Percentiles rank a stretch among this genome's conserved stretches.
These are phyloP conservation scores for Pueraria montana DNA, from an alignment of 306 rosid genomes.

Conservation along the genomic window DNA sequence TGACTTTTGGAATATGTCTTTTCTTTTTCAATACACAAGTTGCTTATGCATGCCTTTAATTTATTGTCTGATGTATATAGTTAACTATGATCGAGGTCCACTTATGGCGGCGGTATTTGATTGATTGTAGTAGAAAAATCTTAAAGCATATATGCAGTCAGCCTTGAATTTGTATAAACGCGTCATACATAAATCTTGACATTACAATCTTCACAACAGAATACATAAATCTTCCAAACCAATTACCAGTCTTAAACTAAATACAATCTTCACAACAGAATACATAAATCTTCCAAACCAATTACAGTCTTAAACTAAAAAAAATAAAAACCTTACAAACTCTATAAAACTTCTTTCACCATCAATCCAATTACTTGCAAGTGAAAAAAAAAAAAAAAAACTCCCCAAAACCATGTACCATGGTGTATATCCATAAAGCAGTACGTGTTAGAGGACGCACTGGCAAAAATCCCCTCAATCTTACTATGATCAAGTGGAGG, in stretches of 20 bases:
- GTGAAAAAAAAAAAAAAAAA: slow-evolving; percentile 11
- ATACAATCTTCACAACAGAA: neutral
- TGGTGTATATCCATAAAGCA: neutral
- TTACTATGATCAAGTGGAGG: slow-evolving; percentile 34
- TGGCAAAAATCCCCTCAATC: neutral
- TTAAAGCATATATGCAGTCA: neutral
- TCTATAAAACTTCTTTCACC: slow-evolving; percentile 26
- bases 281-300: slow-evolving; percentile 17
- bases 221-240: slow-evolving; percentile 19
- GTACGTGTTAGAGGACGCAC: neutral
- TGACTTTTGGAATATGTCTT: neutral
- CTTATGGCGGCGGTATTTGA: slow-evolving; percentile 9
- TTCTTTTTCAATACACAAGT: no score
- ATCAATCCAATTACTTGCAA: neutral
- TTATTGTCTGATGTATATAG: neutral
- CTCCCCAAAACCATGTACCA: no score
- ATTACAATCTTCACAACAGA: neutral
- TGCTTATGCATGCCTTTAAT: neutral
- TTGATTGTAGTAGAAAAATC: neutral
- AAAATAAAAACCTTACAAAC: neutral
- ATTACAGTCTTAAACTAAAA: slow-evolving; percentile 3
- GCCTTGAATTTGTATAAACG: neutral
- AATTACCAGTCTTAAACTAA: neutral
- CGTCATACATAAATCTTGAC: neutral
- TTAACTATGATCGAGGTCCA: neutral